Base-by-base conservation (phyloP, 495 filamentous ascomycete species). In the Symbiotaphrina buchneri region DNA sequence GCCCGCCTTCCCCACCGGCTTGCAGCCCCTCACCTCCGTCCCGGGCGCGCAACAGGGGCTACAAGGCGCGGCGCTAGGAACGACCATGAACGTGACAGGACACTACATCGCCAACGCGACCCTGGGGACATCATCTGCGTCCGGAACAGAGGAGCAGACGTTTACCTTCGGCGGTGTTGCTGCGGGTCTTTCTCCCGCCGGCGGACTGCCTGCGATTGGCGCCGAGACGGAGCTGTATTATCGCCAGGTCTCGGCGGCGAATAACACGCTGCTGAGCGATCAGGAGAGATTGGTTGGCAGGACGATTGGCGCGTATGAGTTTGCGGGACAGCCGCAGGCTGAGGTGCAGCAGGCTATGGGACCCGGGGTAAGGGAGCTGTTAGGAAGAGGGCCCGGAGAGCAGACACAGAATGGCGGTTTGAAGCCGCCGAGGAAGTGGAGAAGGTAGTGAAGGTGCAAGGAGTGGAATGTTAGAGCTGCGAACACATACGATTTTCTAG, bases 1-100 rank as follows among this genome's bases (percentile, higher is more conserved):
- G 6, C 55, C 67, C 6, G 66, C 74, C 0, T 80, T 71, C 30
- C 61, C 68, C 3, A 56, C 58, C 0, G 67, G 65, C 21, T 46
- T 73, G 5, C 59, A 70, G 38, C 54, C 52, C 23, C 39, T 45
- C 50, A 3, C 32, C 28, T 17, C 51, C 51, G 24, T 38, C 34
- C 5, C 46, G 43, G 5, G 25, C 39, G 2, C 29, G 41, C n/a
- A 32, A 37, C 2, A 33, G 27, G 2, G 32, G 30, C 19, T 58
- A 50, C 8, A 44, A 37, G 63, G 57, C n/a, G 46, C 62, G 1
- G 29, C 42, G 4, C 42, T 72, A 5, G 41, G 34, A 1, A 74
- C 68, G 1, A 52, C 34, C 13, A 63, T 66, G 39, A 62, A 66
- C 20, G 72, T 69, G 11, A 57, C 47, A 5, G 69, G 68, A 6